A percentile compares a stretch with the other conserved stretches of the same genome.
These are phyloP conservation scores for Eucalyptus globulus DNA, from an alignment of 345 rosid species.

Conservation along the genomic window DNA sequence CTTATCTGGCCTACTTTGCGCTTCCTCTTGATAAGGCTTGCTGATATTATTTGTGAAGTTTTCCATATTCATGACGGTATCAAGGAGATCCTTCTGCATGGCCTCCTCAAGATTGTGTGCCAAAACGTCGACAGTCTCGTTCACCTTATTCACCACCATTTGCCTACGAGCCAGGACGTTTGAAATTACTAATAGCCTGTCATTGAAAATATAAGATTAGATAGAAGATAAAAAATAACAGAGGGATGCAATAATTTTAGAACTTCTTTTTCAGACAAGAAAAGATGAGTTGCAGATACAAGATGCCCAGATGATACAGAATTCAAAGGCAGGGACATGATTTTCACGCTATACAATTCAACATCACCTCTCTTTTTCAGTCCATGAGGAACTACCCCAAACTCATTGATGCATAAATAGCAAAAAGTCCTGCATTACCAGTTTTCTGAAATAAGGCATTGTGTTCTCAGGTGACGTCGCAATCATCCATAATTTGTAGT, in stretches of 20 bases:
- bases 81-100: conserved; percentile 74
- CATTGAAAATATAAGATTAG: neutral
- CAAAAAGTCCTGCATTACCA: neutral
- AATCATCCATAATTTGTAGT: neutral
- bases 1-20: conserved; percentile 44
- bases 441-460: neutral
- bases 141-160: conserved; percentile 52
- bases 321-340: neutral
- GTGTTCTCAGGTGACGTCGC: neutral
- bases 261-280: neutral
- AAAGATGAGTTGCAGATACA: neutral
- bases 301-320: neutral
- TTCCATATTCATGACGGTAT: conserved; percentile 29
- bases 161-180: conserved; percentile 67
- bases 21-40: conserved; percentile 73
- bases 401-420: neutral
- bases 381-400: neutral
- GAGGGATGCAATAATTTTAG: neutral
- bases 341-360: neutral
- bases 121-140: conserved; percentile 43
- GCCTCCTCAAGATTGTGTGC: conserved; percentile 76
- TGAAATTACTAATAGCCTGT: conserved; percentile 64
- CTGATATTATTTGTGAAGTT: conserved; percentile 39
- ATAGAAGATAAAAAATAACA: neutral
- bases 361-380: neutral